These are phyloP conservation scores for Calonectria ilicicola DNA, from an alignment of 2,329 filamentous ascomycete genomes.

Conservation along the genomic window DNA sequence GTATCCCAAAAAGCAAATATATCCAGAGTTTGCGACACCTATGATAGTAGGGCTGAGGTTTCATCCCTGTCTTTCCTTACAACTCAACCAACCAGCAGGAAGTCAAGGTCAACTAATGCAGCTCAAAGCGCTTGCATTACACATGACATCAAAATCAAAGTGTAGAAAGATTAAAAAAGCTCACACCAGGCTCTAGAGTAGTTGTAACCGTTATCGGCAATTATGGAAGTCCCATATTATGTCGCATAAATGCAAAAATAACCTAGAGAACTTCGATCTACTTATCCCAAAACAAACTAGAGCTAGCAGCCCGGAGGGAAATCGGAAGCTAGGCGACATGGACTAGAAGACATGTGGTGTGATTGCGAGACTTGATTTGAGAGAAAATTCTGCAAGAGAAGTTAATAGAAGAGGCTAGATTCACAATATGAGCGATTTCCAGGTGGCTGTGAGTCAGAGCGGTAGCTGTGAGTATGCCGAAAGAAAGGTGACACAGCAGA, in stretches of 20 bases:
- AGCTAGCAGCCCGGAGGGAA: background rate
- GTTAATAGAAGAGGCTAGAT: background rate
- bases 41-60: too few species aligned
- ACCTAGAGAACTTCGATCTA: background rate
- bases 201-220: background rate
- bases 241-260: background rate
- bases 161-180: background rate
- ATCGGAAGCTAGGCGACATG: background rate
- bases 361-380: background rate
- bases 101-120: too few species aligned
- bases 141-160: background rate
- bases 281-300: background rate
- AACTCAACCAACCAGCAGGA: too few species aligned
- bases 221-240: background rate
- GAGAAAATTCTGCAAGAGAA: background rate
- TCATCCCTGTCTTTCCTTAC: too few species aligned
- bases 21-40: too few species aligned
- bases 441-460: background rate
- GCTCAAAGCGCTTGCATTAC: too few species aligned
- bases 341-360: background rate
- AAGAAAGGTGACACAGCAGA: background rate
- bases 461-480: background rate
- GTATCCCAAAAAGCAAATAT: too few species aligned
- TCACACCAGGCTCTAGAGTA: background rate
- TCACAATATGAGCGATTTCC: background rate